phyloP scores from a whole-genome alignment of 108 stramenopile genomes.

The Thalassiosira profunda region DNA sequence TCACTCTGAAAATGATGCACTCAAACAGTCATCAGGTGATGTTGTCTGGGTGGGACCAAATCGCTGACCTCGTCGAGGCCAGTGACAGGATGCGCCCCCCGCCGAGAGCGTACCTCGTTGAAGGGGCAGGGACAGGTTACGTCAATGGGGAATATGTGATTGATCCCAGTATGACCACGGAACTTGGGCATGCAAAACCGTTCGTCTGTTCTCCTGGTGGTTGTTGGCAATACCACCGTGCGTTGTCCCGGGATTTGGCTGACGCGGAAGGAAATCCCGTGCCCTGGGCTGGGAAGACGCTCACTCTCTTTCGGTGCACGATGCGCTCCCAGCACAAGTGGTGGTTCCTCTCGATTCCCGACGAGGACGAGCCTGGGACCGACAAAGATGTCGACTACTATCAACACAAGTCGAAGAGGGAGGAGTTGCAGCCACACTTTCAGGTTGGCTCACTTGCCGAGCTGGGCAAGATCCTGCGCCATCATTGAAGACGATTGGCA shows the following conservation, averaged over 20 bases:
- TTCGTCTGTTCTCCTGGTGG: slow-evolving; percentile 28
- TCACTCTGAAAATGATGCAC: slow-evolving; percentile 68
- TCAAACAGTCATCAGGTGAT: slow-evolving; percentile 74
- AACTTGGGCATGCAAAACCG: slow-evolving; percentile 71
- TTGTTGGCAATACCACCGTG: slow-evolving; percentile 62
- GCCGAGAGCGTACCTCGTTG: slow-evolving; percentile 65
- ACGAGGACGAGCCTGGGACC: slow-evolving; percentile 94
- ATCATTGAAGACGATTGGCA: slow-evolving; percentile 50
- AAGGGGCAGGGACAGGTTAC: slow-evolving; percentile 72
- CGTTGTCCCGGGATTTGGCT: background rate
- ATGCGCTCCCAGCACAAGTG: slow-evolving; percentile 97
- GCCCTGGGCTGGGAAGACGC: slow-evolving; percentile 57
- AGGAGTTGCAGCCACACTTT: slow-evolving; percentile 70
- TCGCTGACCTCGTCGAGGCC: slow-evolving; percentile 72
- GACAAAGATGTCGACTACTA: slow-evolving; percentile 98
- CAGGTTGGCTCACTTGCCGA: slow-evolving; percentile 82
- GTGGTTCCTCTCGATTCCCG: slow-evolving; percentile 98
- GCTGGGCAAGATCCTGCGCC: slow-evolving; percentile 86
- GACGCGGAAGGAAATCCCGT: background rate
- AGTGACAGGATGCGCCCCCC: slow-evolving; percentile 68
- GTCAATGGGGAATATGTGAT: slow-evolving; percentile 87
- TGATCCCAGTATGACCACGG: slow-evolving; percentile 41
- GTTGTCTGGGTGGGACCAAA: slow-evolving; percentile 86
- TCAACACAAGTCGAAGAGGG: slow-evolving; percentile 88
- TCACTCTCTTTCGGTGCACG: slow-evolving; percentile 92